phyloP scores from a whole-genome alignment of 495 filamentous ascomycete genomes.

The Tuber microsphaerosporum region DNA sequence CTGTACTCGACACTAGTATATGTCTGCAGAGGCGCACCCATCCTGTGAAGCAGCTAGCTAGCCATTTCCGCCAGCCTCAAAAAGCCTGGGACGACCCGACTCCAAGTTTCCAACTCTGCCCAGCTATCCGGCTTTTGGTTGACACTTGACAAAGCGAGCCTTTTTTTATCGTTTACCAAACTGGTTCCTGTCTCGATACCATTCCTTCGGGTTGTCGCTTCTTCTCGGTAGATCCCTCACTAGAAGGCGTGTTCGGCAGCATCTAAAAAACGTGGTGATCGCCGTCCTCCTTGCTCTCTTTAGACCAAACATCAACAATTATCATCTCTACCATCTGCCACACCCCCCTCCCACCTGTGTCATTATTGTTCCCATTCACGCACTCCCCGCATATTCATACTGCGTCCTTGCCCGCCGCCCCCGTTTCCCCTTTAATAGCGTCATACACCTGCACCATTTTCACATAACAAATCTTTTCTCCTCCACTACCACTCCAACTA shows the following conservation, averaged over 20 bases:
- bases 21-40: constrained; percentile 33
- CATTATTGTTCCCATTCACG: constrained; percentile 15
- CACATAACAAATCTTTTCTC: not conserved
- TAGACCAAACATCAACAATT: constrained; percentile 26
- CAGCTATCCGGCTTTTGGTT: not conserved
- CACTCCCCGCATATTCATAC: constrained; percentile 10
- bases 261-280: constrained; percentile 35
- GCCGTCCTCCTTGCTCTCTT: constrained; percentile 27
- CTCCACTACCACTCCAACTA: constrained; percentile 2
- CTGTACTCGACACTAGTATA: constrained; percentile 37
- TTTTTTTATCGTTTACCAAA: constrained; percentile 27
- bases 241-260: constrained; percentile 33
- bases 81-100: constrained; percentile 16
- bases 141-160: constrained; percentile 7
- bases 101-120: not conserved
- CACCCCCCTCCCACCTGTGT: constrained; percentile 10
- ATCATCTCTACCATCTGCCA: constrained; percentile 9
- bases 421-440: not conserved
- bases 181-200: constrained; percentile 32
- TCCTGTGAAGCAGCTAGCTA: constrained; percentile 20
- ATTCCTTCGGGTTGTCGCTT: constrained; percentile 35
- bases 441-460: not conserved
- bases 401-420: constrained; percentile 12
- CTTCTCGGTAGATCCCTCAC: constrained; percentile 35
- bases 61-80: constrained; percentile 38